Evolutionary conservation across 805 yeast species (phyloP).

Genomic region (Ogataea parapolymorpha): DNA sequence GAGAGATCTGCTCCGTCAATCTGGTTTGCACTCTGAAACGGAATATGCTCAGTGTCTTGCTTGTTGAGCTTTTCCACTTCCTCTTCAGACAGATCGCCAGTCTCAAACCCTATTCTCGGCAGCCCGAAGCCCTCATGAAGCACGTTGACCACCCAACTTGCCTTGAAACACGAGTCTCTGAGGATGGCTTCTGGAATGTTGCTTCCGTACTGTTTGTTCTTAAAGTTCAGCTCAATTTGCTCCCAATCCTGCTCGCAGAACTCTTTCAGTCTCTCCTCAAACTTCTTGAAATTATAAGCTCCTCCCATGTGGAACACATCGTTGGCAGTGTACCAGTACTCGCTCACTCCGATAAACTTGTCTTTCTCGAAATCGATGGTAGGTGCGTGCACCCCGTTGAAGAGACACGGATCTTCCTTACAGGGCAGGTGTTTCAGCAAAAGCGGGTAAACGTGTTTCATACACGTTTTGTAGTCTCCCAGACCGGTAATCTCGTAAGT

Average conservation of each 20-base stretch:
- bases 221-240: constrained; percentile 42
- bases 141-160: constrained; percentile 88
- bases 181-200: constrained; percentile 55
- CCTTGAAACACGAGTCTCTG: constrained; percentile 84
- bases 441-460: constrained; percentile 69
- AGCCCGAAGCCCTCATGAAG: constrained; percentile 90
- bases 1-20: constrained; percentile 84
- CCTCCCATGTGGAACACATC: constrained; percentile 90
- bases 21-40: constrained; percentile 78
- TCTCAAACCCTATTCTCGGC: constrained; percentile 65
- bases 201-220: constrained; percentile 54
- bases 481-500: constrained; percentile 60
- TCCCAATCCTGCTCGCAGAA: constrained; percentile 81
- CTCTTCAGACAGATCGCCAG: constrained; percentile 26
- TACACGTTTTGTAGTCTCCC: constrained; percentile 76
- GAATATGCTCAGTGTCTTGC: constrained; percentile 39
- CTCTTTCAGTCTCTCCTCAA: constrained; percentile 60
- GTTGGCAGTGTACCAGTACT: constrained; percentile 96
- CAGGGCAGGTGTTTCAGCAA: constrained; percentile 80
- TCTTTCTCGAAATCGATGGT: constrained; percentile 73
- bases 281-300: constrained; percentile 70
- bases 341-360: constrained; percentile 89
- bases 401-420: constrained; percentile 82
- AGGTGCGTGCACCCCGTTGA: constrained; percentile 95
- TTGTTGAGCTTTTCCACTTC: constrained; percentile 26